These are phyloP conservation scores for Phytopythium helicoides DNA, from an alignment of 352 stramenopile genomes.

Conservation along the genomic window DNA sequence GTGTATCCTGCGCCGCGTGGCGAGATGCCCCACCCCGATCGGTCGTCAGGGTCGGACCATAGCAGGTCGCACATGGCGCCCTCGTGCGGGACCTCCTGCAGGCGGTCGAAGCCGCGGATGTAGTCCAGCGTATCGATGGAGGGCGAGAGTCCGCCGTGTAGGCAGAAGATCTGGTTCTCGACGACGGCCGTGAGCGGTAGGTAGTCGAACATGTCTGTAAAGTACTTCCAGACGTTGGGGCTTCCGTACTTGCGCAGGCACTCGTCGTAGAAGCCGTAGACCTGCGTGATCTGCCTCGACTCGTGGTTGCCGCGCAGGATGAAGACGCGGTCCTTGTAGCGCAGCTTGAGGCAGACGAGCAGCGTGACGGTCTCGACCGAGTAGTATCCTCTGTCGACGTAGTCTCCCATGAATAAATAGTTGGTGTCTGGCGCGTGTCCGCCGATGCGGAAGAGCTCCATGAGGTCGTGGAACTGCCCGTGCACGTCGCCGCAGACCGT, in stretches of 20 bases:
- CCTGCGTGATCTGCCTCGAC: slow-evolving; percentile 72
- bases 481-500: no score
- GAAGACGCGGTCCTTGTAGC: slow-evolving; percentile 83
- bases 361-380: slow-evolving; percentile 82
- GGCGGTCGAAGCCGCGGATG: slow-evolving; percentile 94
- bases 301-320: slow-evolving; percentile 85
- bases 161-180: slow-evolving; percentile 99
- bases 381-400: slow-evolving; percentile 88
- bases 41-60: slow-evolving; percentile 98
- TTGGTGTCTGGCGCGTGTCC: slow-evolving; percentile 86
- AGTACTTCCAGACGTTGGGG: slow-evolving; percentile 98
- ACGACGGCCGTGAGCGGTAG: slow-evolving; percentile 97
- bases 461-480: slow-evolving; percentile 97
- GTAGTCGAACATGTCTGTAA: slow-evolving; percentile 93
- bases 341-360: slow-evolving; percentile 85
- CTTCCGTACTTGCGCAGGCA: slow-evolving; percentile 96
- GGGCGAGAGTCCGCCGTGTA: slow-evolving; percentile 96
- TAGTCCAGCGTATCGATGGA: slow-evolving; percentile 92
- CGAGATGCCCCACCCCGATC: slow-evolving; percentile 98
- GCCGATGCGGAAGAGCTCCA: slow-evolving; percentile 93
- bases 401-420: slow-evolving; percentile 83
- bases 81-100: slow-evolving; percentile 89
- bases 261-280: slow-evolving; percentile 85
- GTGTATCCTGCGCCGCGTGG: slow-evolving; percentile 97
- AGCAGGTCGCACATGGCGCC: slow-evolving; percentile 98